These are phyloP conservation scores for Penicillium paxilli DNA, from an alignment of 495 filamentous ascomycete genomes.

Conservation along the genomic window DNA sequence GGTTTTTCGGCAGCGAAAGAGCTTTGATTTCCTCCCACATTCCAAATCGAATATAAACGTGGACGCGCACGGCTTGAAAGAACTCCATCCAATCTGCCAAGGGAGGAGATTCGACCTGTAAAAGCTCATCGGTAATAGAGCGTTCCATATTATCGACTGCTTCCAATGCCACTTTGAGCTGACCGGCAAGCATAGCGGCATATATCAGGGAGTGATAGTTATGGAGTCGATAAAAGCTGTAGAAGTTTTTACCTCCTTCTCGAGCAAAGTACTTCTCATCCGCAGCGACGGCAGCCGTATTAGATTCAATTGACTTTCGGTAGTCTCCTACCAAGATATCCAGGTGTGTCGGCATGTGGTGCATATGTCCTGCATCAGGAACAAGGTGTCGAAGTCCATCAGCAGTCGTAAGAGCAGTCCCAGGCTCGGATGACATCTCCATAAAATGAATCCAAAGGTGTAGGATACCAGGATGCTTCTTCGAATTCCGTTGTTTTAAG, in stretches of 20 bases:
- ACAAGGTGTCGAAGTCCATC: constrained; percentile 58
- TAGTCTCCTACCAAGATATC: constrained; percentile 66
- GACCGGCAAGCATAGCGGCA: constrained; percentile 64
- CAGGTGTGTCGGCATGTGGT: constrained; percentile 68
- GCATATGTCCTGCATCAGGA: constrained; percentile 62
- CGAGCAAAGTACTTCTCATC: constrained; percentile 55
- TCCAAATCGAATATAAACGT: constrained; percentile 60
- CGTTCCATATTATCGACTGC: constrained; percentile 48
- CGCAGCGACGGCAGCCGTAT: constrained; percentile 52
- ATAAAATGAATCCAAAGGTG: constrained; percentile 73
- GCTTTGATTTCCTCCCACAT: constrained; percentile 55
- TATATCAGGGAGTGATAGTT: constrained; percentile 64
- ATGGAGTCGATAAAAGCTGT: constrained; percentile 62
- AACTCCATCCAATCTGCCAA: constrained; percentile 69
- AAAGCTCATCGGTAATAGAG: constrained; percentile 52
- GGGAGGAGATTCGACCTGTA: constrained; percentile 56
- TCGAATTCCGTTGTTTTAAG: constrained; percentile 39
- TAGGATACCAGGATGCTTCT: constrained; percentile 59
- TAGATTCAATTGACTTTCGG: constrained; percentile 55
- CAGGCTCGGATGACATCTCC: constrained; percentile 68
- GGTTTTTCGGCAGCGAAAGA: constrained; percentile 47
- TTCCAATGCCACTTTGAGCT: constrained; percentile 51
- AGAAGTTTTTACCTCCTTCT: constrained; percentile 56
- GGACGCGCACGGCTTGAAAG: constrained; percentile 59
- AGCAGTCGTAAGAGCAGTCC: constrained; percentile 60